Evolutionary conservation across 179 eudicot species (phyloP).

Genomic region (Beta macrorhiza): DNA sequence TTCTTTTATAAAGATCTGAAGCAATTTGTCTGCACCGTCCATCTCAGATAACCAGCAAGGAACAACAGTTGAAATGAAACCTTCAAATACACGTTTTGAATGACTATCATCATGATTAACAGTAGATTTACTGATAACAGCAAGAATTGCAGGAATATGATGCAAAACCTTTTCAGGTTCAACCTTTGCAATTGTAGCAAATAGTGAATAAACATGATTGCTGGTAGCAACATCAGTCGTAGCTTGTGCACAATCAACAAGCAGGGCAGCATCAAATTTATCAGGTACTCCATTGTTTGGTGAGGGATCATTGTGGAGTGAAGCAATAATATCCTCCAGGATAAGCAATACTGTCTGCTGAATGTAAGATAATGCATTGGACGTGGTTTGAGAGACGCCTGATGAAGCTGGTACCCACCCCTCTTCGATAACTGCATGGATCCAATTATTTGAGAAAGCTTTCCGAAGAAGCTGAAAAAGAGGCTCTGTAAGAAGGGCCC

Average conservation of each 20-base stretch:
- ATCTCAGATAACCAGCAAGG: slow-evolving; percentile 79
- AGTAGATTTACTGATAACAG: slow-evolving; percentile 64
- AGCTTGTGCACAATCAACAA: slow-evolving; percentile 73
- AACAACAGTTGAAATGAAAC: slow-evolving; percentile 64
- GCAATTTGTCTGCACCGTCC: slow-evolving; percentile 46
- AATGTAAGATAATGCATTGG: slow-evolving; percentile 46
- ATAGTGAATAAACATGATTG: slow-evolving; percentile 71
- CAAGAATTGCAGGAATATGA: slow-evolving; percentile 59
- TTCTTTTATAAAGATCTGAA: slow-evolving; percentile 73
- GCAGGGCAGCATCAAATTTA: slow-evolving; percentile 52
- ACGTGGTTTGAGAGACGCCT: slow-evolving; percentile 34
- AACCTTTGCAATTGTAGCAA: slow-evolving; percentile 66
- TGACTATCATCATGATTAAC: slow-evolving; percentile 69
- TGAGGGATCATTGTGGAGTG: slow-evolving; percentile 34
- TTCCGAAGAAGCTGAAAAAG: slow-evolving; percentile 65
- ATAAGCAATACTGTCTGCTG: slow-evolving; percentile 70
- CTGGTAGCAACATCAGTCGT: slow-evolving; percentile 58
- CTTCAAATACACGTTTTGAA: slow-evolving; percentile 76
- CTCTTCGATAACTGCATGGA: slow-evolving; percentile 32
- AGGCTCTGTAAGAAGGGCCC: slow-evolving; percentile 55
- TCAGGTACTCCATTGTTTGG: slow-evolving; percentile 33
- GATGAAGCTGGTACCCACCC: slow-evolving; percentile 36
- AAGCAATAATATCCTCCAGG: slow-evolving; percentile 69
- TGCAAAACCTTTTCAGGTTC: slow-evolving; percentile 58
- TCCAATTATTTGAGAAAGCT: slow-evolving; percentile 44